These are phyloP conservation scores for Prototheca cutis DNA, from an alignment of 163 green algal species.

Conservation along the genomic window DNA sequence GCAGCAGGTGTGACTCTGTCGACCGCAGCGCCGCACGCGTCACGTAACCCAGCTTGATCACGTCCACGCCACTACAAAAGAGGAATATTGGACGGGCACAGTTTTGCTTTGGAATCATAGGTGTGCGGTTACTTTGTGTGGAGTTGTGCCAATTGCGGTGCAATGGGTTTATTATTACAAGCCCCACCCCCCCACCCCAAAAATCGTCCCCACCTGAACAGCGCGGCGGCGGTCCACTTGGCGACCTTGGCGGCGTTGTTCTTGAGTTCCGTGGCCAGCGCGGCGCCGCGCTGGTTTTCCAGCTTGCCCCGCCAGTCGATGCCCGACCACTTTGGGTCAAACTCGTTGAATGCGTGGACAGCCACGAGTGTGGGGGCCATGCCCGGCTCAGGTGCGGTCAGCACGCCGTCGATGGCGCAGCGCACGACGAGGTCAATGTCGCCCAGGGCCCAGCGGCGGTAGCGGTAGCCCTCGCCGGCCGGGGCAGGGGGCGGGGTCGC, in stretches of 20 bases:
- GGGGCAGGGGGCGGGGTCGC: not conserved
- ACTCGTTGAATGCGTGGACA: conserved; percentile 92
- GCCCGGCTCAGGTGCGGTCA: conserved; percentile 43
- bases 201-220: too few relatives aligned
- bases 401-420: conserved; percentile 78
- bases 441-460: conserved; percentile 77
- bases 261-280: conserved; percentile 97
- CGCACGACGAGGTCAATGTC: conserved; percentile 72
- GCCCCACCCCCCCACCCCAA: too few relatives aligned
- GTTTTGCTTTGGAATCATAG: too few relatives aligned
- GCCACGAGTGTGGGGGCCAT: conserved; percentile 61
- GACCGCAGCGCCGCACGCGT: conserved; percentile 57
- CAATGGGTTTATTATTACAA: too few relatives aligned
- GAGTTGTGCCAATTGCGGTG: too few relatives aligned
- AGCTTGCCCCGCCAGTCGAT: conserved; percentile 94
- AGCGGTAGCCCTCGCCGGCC: conserved; percentile 26
- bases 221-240: conserved; percentile 85
- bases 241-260: conserved; percentile 98
- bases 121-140: too few relatives aligned
- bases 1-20: conserved; percentile 78
- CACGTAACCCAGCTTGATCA: conserved; percentile 95
- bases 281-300: conserved; percentile 90
- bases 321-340: conserved; percentile 64
- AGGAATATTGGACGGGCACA: not conserved
- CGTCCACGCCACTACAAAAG: conserved; percentile 54